These are phyloP conservation scores for Candida anutae DNA, from an alignment of 1,139 yeast species.

Conservation along the genomic window DNA sequence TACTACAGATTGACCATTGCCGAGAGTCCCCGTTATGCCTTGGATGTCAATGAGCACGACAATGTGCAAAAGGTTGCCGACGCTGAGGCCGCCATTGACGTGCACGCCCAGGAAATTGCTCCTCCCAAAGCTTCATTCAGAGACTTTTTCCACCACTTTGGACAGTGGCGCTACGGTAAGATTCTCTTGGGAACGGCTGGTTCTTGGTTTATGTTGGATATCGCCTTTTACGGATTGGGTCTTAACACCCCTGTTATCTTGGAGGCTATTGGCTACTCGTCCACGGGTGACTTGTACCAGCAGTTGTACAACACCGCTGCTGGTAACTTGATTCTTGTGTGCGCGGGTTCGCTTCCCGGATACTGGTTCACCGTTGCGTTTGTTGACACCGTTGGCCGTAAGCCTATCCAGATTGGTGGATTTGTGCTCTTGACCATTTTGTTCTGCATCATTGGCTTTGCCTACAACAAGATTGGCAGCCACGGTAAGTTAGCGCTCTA, in stretches of 20 bases:
- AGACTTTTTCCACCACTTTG: slow-evolving; percentile 66
- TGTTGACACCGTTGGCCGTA: slow-evolving; percentile 73
- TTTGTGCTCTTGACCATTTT: slow-evolving; percentile 61
- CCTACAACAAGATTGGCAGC: slow-evolving; percentile 55
- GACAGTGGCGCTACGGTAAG: slow-evolving; percentile 84
- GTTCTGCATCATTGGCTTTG: slow-evolving; percentile 73
- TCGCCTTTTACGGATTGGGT: slow-evolving; percentile 88
- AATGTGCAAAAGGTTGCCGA: slow-evolving; percentile 53
- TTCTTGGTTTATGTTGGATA: slow-evolving; percentile 93
- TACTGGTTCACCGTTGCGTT: slow-evolving; percentile 79
- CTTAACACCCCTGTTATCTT: slow-evolving; percentile 74
- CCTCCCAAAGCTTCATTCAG: slow-evolving; percentile 53
- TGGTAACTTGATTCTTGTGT: slow-evolving; percentile 80
- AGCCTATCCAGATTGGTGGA: slow-evolving; percentile 69
- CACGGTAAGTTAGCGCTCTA: slow-evolving; percentile 68
- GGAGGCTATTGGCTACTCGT: slow-evolving; percentile 68
- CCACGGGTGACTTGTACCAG: slow-evolving; percentile 52
- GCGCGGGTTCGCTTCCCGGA: slow-evolving; percentile 92
- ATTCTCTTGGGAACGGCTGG: slow-evolving; percentile 89
- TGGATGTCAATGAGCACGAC: slow-evolving; percentile 60
- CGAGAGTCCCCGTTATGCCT: slow-evolving; percentile 83
- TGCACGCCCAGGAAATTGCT: slow-evolving; percentile 34
- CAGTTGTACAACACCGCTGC: slow-evolving; percentile 70
- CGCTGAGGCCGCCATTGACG: slow-evolving; percentile 44
- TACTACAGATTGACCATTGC: slow-evolving; percentile 90